phyloP scores from a whole-genome alignment of 163 green algal genomes.

The Scenedesmus sp. region DNA sequence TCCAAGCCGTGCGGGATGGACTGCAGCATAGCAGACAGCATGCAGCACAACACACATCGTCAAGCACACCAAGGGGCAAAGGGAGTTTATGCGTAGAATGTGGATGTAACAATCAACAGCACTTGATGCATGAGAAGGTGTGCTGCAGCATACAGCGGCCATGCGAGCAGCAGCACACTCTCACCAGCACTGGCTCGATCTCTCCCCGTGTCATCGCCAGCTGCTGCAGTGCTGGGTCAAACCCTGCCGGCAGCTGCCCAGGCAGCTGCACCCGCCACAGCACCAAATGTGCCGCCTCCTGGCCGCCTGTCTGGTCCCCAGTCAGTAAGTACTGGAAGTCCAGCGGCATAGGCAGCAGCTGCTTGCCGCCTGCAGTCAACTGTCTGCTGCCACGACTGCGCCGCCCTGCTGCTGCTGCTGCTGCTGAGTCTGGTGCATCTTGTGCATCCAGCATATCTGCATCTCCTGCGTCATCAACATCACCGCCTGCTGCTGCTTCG shows the following conservation, averaged over 20 bases:
- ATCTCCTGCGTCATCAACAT: not conserved
- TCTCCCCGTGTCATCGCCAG: not conserved
- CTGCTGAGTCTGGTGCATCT: not conserved
- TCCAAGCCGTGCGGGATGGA: constrained; percentile 18
- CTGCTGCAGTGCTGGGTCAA: not conserved
- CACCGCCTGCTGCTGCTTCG: not conserved
- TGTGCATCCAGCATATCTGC: not conserved
- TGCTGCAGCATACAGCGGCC: not conserved
- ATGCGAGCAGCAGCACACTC: not conserved
- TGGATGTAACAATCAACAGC: not conserved
- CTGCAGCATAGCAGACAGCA: not conserved
- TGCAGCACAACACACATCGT: not conserved
- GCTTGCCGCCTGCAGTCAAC: not conserved
- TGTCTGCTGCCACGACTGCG: not conserved
- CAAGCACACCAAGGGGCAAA: not conserved
- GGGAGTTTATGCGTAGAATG: not conserved
- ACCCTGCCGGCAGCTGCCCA: not conserved
- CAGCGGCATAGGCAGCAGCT: constrained; percentile 2
- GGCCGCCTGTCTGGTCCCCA: constrained; percentile 2
- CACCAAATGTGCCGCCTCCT: not conserved
- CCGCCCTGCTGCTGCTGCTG: not conserved
- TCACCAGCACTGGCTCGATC: constrained; percentile 20
- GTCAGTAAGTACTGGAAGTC: constrained; percentile 19
- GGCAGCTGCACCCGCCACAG: constrained; percentile 3
- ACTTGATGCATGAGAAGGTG: too few species aligned